Evolutionary conservation across 2,329 filamentous ascomycete species (phyloP).

Genomic region (Macrophomina pseudophaseolina): DNA sequence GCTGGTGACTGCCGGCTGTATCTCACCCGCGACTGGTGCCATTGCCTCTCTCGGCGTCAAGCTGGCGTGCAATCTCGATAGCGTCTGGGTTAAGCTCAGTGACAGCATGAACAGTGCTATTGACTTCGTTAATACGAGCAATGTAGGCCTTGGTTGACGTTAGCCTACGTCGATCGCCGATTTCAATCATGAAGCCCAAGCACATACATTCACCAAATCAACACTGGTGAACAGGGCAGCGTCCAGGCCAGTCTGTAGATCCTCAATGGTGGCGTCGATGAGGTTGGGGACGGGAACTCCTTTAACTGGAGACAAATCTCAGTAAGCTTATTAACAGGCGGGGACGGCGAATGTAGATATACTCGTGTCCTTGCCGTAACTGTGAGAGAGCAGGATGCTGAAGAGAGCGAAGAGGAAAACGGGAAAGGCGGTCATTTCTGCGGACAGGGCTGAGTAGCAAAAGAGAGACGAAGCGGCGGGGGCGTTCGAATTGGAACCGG

Average conservation of each 20-base stretch:
- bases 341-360: background rate
- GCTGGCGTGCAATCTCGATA: slow-evolving; percentile 51
- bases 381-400: background rate
- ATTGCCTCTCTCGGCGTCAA: slow-evolving; percentile 55
- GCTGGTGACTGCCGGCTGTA: background rate
- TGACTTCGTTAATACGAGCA: slow-evolving; percentile 58
- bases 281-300: slow-evolving; percentile 45
- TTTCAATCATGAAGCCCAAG: background rate
- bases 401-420: slow-evolving; percentile 7
- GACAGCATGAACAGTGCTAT: slow-evolving; percentile 57
- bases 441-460: background rate
- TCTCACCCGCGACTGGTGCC: slow-evolving; percentile 53
- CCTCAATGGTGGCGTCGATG: slow-evolving; percentile 58
- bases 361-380: slow-evolving; percentile 15
- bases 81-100: slow-evolving; percentile 63
- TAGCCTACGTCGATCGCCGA: slow-evolving; percentile 30
- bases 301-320: slow-evolving; percentile 17
- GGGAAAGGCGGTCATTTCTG: background rate
- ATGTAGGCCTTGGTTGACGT: slow-evolving; percentile 52
- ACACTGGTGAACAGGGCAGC: slow-evolving; percentile 60
- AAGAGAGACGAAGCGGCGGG: background rate
- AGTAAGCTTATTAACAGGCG: background rate
- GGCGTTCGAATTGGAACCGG: background rate
- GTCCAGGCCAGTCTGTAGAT: slow-evolving; percentile 56
- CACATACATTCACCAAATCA: slow-evolving; percentile 56